Evolutionary conservation across 1,284 basidiomycete genomes (phyloP).

Genomic region (Pulveroboletus sp.): DNA sequence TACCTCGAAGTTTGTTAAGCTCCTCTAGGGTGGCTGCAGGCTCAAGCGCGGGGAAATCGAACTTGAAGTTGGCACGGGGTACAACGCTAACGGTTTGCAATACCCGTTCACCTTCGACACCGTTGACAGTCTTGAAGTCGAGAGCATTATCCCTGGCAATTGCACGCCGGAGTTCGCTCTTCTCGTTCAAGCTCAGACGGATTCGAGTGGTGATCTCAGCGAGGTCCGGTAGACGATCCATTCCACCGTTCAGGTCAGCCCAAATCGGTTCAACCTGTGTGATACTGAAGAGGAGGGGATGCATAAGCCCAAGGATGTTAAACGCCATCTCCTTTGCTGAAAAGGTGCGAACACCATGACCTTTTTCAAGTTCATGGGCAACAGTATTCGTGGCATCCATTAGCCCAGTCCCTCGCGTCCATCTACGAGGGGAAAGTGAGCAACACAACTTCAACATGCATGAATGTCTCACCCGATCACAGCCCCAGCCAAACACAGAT

Average conservation of each 20-base stretch:
- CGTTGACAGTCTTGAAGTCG: constrained; percentile 92
- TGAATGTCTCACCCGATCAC: constrained; percentile 79
- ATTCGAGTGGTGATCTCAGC: constrained; percentile 90
- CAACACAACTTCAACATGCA: background rate
- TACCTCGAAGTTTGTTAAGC: constrained; percentile 75
- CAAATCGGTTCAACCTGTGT: constrained; percentile 99
- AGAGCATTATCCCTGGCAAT: constrained; percentile 92
- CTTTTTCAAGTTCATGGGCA: constrained; percentile 86
- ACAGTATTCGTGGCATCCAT: constrained; percentile 97
- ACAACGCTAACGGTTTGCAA: constrained; percentile 92
- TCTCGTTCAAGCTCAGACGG: constrained; percentile 73
- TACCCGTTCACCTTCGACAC: constrained; percentile 89
- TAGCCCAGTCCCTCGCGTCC: constrained; percentile 97
- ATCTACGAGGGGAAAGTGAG: constrained; percentile 47
- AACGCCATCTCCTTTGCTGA: constrained; percentile 99
- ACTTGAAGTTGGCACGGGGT: constrained; percentile 96
- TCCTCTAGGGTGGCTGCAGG: constrained; percentile 67
- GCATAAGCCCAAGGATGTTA: constrained; percentile 98
- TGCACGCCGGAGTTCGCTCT: constrained; percentile 90
- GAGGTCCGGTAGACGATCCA: constrained; percentile 95
- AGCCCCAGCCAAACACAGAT: constrained; percentile 95
- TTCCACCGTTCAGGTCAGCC: constrained; percentile 96
- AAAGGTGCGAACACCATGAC: constrained; percentile 94
- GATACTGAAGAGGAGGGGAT: constrained; percentile 98
- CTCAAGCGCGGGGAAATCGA: constrained; percentile 87